Base-by-base conservation (phyloP, 2,329 filamentous ascomycete species). In the Pleoardoris graminearum region DNA sequence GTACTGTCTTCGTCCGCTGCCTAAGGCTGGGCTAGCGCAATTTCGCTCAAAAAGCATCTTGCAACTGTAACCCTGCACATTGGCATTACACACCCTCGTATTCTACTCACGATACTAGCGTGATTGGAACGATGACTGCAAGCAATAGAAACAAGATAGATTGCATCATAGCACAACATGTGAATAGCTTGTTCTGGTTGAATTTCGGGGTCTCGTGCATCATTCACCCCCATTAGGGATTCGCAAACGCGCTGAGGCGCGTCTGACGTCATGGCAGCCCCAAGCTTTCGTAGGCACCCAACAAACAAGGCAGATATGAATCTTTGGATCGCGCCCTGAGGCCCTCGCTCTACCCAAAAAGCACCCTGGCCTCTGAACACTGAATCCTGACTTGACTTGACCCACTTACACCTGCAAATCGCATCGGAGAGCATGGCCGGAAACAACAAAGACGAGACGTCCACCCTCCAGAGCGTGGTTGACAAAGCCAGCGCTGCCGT, bases 401-500 rank as follows among this genome's bases (percentile, higher is more conserved):
- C 16, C 25, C 7, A 41, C 52, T 42, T 39, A 22, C 8, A 48
- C 21, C 23, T 16, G n/a, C 8, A 50, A 42, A 41, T 38, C 27
- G n/a, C 43, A 38, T 35, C 29, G 23, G 27, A 44, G 53, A 77
- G 45, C 57, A 83, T 81, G 79, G 76, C 79, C 68, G 76, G 79
- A 16, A 45, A 45, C 76, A 79, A 80, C 77, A 79, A 80, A 44
- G 62, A 71, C 59, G 70, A 81, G 48, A 83, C 87, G 62, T 95
- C 90, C 58, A 94, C 91, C 59, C 81, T 92, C 68, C 84, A 93
- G 80, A 88, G 89, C 51, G 65, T 70, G 57, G 58, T 74, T 44
- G 70, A 92, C 81, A 82, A 83, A 12, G 89, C 88, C 66, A 81
- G 85, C 32, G 90, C 89, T 61, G 79, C 85, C 49, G 83, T 86